These are phyloP conservation scores for Cladosporium sphaerospermum DNA, from an alignment of 2,329 filamentous ascomycete species.

Conservation along the genomic window DNA sequence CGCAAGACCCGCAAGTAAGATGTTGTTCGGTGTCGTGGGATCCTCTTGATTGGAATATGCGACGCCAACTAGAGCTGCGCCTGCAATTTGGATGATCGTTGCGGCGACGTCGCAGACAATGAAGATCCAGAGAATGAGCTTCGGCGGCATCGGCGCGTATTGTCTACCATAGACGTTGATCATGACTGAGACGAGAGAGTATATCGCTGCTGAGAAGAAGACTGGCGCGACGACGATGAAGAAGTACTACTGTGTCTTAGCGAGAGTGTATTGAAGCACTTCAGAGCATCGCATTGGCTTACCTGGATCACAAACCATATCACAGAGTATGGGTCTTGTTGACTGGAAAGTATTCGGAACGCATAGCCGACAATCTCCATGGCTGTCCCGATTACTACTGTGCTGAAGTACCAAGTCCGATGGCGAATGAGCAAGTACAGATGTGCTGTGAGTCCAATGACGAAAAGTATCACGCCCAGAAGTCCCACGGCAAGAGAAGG, in stretches of 20 bases:
- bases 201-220: slow-evolving; percentile 51
- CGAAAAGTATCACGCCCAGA: slow-evolving; percentile 41
- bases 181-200: slow-evolving; percentile 48
- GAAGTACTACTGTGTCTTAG: slow-evolving; percentile 39
- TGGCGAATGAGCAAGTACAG: slow-evolving; percentile 29
- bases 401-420: slow-evolving; percentile 44
- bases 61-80: slow-evolving; percentile 49
- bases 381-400: slow-evolving; percentile 39
- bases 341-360: slow-evolving; percentile 43
- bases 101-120: slow-evolving; percentile 49
- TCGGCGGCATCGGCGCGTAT: slow-evolving; percentile 42
- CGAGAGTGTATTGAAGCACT: slow-evolving; percentile 19
- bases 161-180: slow-evolving; percentile 41
- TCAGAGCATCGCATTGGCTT: background rate
- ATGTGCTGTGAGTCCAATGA: slow-evolving; percentile 37
- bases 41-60: slow-evolving; percentile 45
- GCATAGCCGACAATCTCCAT: slow-evolving; percentile 49
- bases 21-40: slow-evolving; percentile 48
- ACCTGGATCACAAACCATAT: slow-evolving; percentile 49
- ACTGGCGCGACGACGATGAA: slow-evolving; percentile 56
- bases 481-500: slow-evolving; percentile 41
- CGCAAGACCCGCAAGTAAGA: slow-evolving; percentile 49
- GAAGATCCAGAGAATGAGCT: slow-evolving; percentile 48
- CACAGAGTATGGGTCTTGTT: slow-evolving; percentile 48
- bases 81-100: slow-evolving; percentile 49